phyloP scores from a whole-genome alignment of 1,284 basidiomycete species.

The Phellopilus nigrolimitatus region DNA sequence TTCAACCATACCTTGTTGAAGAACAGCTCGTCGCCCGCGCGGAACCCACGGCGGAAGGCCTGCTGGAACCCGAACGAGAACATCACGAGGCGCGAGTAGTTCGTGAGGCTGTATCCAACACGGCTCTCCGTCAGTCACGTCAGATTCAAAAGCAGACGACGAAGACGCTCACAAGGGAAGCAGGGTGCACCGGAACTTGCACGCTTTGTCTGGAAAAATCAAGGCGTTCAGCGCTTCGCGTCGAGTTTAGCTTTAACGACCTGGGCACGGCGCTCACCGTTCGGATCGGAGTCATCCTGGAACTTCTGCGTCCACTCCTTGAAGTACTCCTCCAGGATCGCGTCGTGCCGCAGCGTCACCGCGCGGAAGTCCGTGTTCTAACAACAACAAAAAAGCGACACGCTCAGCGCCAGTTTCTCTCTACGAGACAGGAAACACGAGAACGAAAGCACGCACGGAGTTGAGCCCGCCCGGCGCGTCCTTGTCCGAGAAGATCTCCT shows the following conservation, averaged over 20 bases:
- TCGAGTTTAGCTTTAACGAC: too few species aligned
- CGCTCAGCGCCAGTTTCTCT: conserved; percentile 11
- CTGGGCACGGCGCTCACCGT: too few species aligned
- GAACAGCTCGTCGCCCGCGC: conserved; percentile 57
- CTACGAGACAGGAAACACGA: neutral
- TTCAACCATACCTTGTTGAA: conserved; percentile 69
- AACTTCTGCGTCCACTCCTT: conserved; percentile 62
- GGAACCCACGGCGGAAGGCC: conserved; percentile 66
- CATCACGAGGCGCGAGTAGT: conserved; percentile 79
- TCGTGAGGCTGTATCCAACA: conserved; percentile 48
- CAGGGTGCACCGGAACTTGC: conserved; percentile 59
- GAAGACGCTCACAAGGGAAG: conserved; percentile 62
- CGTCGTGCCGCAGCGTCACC: conserved; percentile 59
- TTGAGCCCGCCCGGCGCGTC: conserved; percentile 65
- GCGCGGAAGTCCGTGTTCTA: conserved; percentile 63
- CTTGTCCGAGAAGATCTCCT: conserved; percentile 72
- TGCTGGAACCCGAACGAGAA: conserved; percentile 83
- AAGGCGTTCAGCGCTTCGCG: too few species aligned
- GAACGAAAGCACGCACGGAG: conserved; percentile 39
- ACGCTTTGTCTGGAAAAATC: conserved; percentile 50
- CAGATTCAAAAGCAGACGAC: conserved; percentile 20
- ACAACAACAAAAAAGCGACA: neutral
- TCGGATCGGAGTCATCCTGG: conserved; percentile 47
- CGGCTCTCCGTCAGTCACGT: neutral
- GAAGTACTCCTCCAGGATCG: conserved; percentile 49